These are phyloP conservation scores for Amaranthus tricolor DNA, from an alignment of 179 eudicot species.

Conservation along the genomic window DNA sequence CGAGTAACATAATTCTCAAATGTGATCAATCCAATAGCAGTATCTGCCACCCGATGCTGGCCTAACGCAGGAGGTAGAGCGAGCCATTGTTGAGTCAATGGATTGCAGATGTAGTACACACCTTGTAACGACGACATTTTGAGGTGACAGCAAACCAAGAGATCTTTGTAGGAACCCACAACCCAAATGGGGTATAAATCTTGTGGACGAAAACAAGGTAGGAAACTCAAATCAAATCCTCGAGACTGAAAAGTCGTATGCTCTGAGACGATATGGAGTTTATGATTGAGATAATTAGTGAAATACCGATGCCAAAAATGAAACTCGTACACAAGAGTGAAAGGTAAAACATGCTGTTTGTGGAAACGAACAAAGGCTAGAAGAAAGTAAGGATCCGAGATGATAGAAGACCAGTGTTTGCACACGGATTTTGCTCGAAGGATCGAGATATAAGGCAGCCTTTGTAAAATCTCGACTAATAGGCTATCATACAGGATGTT, in stretches of 20 bases:
- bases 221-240: conserved; percentile 17
- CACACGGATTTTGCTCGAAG: conserved; percentile 31
- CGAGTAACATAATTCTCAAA: background rate
- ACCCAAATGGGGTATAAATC: conserved; percentile 17
- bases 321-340: conserved; percentile 30
- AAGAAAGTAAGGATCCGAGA: conserved; percentile 21
- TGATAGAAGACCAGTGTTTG: conserved; percentile 22
- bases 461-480: conserved; percentile 28
- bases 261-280: conserved; percentile 19
- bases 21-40: conserved; percentile 28
- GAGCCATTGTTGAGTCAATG: conserved; percentile 31
- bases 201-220: conserved; percentile 23
- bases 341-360: conserved; percentile 4
- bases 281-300: conserved; percentile 19
- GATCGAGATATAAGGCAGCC: conserved; percentile 19
- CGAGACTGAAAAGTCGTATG: background rate
- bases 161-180: conserved; percentile 27
- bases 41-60: conserved; percentile 25
- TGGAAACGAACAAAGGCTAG: conserved; percentile 16
- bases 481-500: conserved; percentile 21
- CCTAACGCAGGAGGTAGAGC: conserved; percentile 23
- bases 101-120: conserved; percentile 30
- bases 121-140: conserved; percentile 13
- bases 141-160: conserved; percentile 26
- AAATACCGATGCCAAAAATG: conserved; percentile 26